Base-by-base conservation (phyloP, 2,329 filamentous ascomycete genomes). In the Sclerotinia spermophila region DNA sequence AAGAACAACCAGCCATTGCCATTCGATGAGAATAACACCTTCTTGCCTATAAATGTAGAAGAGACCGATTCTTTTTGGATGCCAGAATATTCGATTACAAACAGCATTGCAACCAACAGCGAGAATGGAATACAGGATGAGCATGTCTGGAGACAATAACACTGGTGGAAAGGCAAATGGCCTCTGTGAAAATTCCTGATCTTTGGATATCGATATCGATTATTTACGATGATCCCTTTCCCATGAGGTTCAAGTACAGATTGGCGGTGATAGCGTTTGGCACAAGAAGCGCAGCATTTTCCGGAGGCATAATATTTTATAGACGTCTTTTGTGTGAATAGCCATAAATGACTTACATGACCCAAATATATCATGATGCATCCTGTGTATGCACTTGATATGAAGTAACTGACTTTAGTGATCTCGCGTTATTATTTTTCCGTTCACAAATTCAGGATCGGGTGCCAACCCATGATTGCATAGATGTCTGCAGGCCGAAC, bases 41-140 rank as follows among this genome's bases (percentile, higher is more conserved):
- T 71, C 55, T 78, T 82, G 10, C 82, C 84, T 60, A 80, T 85
- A 40, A 82, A 83, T 10, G 81, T 85, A 73, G 82, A 86, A 15
- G 86, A 89, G 53, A 79, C 80, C 24, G 81, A 82, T 40, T 71
- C 73, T 13, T 81, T 80, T 70, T 83, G 81, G 81, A 82, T 82
- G 76, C 79, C 78, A 73, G 80, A 79, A 66, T 82, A 81, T 71
- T 62, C 75, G 19, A 38, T 33, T 19, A 55, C 75, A 2, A 76
- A 71, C 33, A 72, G 60, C 48, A 59, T 72, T 33, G 55, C 74
- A 13, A 59, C 75, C 27, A 71, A 71, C 33, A 71, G 69, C 35
- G 68, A 64, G 24, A 75, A 56, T 71, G 73, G 76, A 59, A 45
- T 75, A 71, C 69, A 73, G 33, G 77, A 77, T 61, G 75, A 78